A percentile compares a stretch with the other conserved stretches of the same genome.
These are phyloP conservation scores for Colletotrichum sp. DNA, from an alignment of 2,329 filamentous ascomycete genomes.

Conservation along the genomic window DNA sequence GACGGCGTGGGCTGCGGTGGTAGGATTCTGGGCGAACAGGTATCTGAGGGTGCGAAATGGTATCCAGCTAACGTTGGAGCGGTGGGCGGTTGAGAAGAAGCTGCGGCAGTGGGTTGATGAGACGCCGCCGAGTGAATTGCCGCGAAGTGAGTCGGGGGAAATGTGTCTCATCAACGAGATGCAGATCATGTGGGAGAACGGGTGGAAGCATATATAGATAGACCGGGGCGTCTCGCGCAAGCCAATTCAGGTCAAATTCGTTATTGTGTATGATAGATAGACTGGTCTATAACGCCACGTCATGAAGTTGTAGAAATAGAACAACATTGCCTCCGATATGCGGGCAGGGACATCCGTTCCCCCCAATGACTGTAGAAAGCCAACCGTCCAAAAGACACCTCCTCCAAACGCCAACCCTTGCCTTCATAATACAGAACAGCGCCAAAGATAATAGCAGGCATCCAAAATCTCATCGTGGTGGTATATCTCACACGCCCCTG, in stretches of 20 bases:
- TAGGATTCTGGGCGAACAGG: conserved; percentile 44
- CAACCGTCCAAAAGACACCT: background rate
- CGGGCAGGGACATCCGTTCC: background rate
- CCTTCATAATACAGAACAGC: background rate
- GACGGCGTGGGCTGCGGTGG: conserved; percentile 22
- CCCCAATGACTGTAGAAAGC: background rate
- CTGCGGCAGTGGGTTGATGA: conserved; percentile 31
- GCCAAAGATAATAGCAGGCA: background rate
- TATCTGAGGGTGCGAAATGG: background rate
- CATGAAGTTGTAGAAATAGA: background rate
- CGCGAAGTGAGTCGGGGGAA: conserved; percentile 45
- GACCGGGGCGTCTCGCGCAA: background rate
- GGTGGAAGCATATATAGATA: background rate
- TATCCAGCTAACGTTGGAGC: conserved; percentile 41
- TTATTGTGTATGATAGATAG: background rate
- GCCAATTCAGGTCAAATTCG: background rate
- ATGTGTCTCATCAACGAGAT: conserved; percentile 64
- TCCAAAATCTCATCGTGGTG: background rate
- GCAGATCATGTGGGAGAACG: conserved; percentile 61
- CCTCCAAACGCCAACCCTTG: background rate
- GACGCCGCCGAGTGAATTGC: conserved; percentile 31
- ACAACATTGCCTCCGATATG: background rate
- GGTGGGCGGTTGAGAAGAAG: conserved; percentile 42
- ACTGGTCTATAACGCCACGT: conserved; percentile 26
- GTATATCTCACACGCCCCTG: background rate